These are phyloP conservation scores for Blastomyces emzantsi DNA, from an alignment of 2,329 filamentous ascomycete species.

Conservation along the genomic window DNA sequence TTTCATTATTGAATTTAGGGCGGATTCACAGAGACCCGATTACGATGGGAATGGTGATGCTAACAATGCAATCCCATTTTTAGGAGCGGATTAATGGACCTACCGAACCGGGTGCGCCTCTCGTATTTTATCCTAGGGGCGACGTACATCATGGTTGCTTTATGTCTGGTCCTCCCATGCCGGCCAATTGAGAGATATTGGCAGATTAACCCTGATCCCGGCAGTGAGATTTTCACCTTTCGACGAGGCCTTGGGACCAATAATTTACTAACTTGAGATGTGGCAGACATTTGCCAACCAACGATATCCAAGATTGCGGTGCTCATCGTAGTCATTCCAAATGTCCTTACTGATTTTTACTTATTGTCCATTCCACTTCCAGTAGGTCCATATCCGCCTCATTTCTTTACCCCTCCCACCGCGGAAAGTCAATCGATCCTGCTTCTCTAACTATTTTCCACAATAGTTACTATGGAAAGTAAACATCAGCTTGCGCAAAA, in stretches of 20 bases:
- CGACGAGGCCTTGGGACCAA: conserved; percentile 10
- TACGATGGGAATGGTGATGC: background rate
- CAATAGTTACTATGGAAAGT: conserved; percentile 46
- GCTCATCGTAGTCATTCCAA: conserved; percentile 41
- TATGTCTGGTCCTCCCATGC: conserved; percentile 46
- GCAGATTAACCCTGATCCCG: conserved; percentile 51
- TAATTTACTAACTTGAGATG: conserved; percentile 2
- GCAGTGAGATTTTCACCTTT: conserved; percentile 36
- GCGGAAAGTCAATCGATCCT: background rate
- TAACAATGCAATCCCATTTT: background rate
- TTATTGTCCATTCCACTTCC: conserved; percentile 50
- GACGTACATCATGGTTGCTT: conserved; percentile 43
- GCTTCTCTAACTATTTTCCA: background rate
- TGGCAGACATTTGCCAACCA: conserved; percentile 38
- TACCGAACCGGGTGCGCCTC: conserved; percentile 40
- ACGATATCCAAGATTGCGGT: conserved; percentile 41
- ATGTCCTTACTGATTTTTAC: conserved; percentile 49
- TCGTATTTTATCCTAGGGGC: conserved; percentile 43
- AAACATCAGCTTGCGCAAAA: conserved; percentile 42
- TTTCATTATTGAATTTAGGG: background rate
- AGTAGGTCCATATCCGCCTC: conserved; percentile 26
- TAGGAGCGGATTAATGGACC: conserved; percentile 34
- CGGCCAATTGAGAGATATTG: conserved; percentile 47
- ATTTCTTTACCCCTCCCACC: background rate
- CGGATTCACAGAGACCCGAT: background rate